Base-by-base conservation (phyloP, 2,329 filamentous ascomycete genomes). In the Emmonsiellopsis sp. region DNA sequence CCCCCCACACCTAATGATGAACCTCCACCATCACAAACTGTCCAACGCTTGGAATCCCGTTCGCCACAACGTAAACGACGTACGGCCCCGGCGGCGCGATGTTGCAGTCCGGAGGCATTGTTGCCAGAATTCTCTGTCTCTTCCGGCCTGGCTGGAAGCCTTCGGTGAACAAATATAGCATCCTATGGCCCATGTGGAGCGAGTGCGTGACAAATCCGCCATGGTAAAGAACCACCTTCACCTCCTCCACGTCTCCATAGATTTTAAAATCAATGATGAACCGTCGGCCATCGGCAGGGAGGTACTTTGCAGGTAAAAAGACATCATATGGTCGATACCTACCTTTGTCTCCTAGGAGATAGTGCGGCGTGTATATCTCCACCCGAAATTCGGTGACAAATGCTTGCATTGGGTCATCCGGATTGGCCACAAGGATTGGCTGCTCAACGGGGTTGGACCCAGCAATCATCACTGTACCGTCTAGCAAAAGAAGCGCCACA, bases 381-480 rank as follows among this genome's bases (percentile, higher is more conserved):
- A 83, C 79, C 37, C 80, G 76, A 69, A 82, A 83, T 57, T 84
- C 81, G 1, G 80, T 84, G 15, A 76, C 70, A 63, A 72, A 84
- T 44, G 68, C 64, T 53, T 60, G 61, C 20, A 51, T 61, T 8
- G 76, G 77, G 54, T 77, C 65, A 51, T 72, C 61, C 0, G 70
- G 65, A 51, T 72, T 67, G 7, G 77, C 59, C 11, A 67, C 61
- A 9, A 80, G 71, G 35, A 79, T 66, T 13, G 79, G 80, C 72
- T 78, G 76, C 61, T 83, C 75, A 31, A 82, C 76, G 1, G 82
- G 81, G 63, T 83, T 83, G 51, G 78, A 81, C 34, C 81, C 81
- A 20, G 80, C 74, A 52, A 84, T 69, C 64, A 84, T 72, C 7
- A 84, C 65, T 0, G 79, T 83, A 26, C 81, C 81, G 61, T 84